A percentile compares a stretch with the other conserved stretches of the same genome.
phyloP scores from a whole-genome alignment of 169 alveolate species.

The Eimeria praecox region DNA sequence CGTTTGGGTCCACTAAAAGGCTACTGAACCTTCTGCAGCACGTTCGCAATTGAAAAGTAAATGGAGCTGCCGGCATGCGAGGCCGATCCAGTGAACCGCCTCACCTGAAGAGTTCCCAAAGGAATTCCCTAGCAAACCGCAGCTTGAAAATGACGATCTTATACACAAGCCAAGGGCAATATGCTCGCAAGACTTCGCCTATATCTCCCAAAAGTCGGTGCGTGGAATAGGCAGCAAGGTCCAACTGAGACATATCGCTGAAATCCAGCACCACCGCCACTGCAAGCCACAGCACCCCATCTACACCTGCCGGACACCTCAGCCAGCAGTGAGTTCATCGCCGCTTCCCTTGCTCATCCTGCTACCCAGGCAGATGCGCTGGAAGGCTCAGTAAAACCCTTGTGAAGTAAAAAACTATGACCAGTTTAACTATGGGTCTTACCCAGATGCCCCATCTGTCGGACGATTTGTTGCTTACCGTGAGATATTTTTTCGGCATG shows the following conservation, averaged over 20 bases:
- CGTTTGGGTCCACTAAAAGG: neutral
- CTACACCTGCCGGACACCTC: neutral
- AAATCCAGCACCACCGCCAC: slow-evolving; percentile 64
- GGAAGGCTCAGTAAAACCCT: neutral
- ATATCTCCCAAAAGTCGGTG: slow-evolving; percentile 66
- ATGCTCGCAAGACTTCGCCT: slow-evolving; percentile 60
- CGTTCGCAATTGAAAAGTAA: neutral
- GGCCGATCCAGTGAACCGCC: neutral
- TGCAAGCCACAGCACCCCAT: slow-evolving; percentile 23
- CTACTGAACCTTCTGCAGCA: neutral
- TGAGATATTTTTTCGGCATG: slow-evolving; percentile 53
- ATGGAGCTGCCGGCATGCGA: neutral
- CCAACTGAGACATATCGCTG: slow-evolving; percentile 63
- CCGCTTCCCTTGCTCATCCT: neutral
- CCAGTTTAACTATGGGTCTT: neutral
- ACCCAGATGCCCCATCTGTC: neutral
- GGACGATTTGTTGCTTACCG: neutral
- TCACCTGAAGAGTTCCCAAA: slow-evolving; percentile 66
- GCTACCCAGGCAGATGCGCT: neutral
- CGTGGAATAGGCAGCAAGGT: slow-evolving; percentile 68
- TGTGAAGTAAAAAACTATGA: neutral
- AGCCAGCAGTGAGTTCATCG: neutral
- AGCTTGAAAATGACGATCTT: slow-evolving; percentile 43
- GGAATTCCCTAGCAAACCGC: slow-evolving; percentile 45
- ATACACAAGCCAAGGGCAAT: slow-evolving; percentile 66